Conservation (phyloP, 371 early-diverging fungal species). For the Rhizopus sp. region DNA sequence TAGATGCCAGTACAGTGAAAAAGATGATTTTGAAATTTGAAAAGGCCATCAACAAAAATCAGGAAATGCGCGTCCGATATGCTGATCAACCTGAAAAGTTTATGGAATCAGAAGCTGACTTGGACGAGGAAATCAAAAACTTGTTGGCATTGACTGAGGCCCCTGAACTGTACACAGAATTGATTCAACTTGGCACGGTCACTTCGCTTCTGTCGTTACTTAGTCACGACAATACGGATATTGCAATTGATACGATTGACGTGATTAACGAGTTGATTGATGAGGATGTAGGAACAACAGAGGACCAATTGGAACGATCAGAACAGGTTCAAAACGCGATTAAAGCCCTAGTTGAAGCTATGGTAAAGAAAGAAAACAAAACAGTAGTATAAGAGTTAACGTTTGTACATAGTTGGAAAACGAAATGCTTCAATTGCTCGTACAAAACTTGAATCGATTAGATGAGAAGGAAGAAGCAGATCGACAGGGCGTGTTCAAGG, state of each 20-base stretch:
- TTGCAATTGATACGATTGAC: constrained; percentile 82
- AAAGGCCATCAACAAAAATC: constrained; percentile 83
- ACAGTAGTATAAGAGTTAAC: neutral
- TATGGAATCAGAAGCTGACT: constrained; percentile 93
- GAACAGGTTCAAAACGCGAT: constrained; percentile 71
- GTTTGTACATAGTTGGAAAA: constrained; percentile 56
- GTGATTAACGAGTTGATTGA: constrained; percentile 88
- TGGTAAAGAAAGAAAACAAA: constrained; percentile 50
- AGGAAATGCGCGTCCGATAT: constrained; percentile 84
- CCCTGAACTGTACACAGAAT: constrained; percentile 75
- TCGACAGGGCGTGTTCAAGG: constrained; percentile 85
- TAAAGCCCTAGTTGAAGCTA: constrained; percentile 64
- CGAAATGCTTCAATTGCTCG: constrained; percentile 74
- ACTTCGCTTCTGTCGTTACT: constrained; percentile 72
- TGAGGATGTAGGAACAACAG: constrained; percentile 77
- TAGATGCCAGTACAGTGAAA: constrained; percentile 68
- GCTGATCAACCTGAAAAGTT: constrained; percentile 80
- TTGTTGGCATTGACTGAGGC: constrained; percentile 75
- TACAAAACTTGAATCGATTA: constrained; percentile 77
- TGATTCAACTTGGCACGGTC: constrained; percentile 71
- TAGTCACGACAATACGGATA: constrained; percentile 94
- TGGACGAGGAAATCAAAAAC: constrained; percentile 86
- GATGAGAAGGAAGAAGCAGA: constrained; percentile 82
- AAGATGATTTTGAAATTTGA: constrained; percentile 83
- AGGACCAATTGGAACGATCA: constrained; percentile 60